phyloP scores from a whole-genome alignment of 116 monocot genomes.

The Trichopus zeylanicus region DNA sequence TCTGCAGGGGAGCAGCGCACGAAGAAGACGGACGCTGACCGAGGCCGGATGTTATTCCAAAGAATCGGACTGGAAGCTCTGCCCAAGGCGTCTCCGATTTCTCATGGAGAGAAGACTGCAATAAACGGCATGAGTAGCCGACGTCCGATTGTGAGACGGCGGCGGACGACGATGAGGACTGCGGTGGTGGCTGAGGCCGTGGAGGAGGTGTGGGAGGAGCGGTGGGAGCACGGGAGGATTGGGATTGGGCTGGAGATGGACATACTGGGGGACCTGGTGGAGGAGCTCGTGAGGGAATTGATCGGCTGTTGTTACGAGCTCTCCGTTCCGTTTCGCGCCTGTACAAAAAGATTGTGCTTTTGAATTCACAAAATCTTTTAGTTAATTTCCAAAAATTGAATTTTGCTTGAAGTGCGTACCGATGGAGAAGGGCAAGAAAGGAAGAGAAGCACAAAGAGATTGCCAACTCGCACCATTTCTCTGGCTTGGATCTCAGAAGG shows the following conservation, averaged over 20 bases:
- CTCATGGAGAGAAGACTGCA: background rate
- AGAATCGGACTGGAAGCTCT: constrained; percentile 19
- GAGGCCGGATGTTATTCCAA: background rate
- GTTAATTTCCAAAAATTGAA: too few relatives aligned
- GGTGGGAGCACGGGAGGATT: constrained; percentile 38
- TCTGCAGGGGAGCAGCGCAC: constrained; percentile 5
- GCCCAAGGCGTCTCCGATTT: background rate
- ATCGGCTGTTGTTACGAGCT: constrained; percentile 3
- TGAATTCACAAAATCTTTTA: too few relatives aligned
- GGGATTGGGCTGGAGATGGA: constrained; percentile 36
- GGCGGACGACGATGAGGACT: constrained; percentile 20
- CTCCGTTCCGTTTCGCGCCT: constrained; percentile 11
- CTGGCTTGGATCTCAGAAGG: too few relatives aligned
- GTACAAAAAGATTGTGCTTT: constrained; percentile 44
- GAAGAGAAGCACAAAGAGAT: too few relatives aligned
- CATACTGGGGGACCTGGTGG: constrained; percentile 48
- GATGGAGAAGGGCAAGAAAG: too few relatives aligned
- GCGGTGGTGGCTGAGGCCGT: constrained; percentile 43
- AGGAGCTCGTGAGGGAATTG: constrained; percentile 52
- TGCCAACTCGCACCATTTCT: too few relatives aligned
- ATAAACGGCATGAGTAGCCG: background rate
- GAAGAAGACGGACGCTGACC: background rate
- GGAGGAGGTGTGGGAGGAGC: constrained; percentile 48
- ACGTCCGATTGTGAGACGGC: background rate
- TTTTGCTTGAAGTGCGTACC: too few relatives aligned